Conservation (phyloP, 148 eudicot species). For the Heliosperma pusillum region DNA sequence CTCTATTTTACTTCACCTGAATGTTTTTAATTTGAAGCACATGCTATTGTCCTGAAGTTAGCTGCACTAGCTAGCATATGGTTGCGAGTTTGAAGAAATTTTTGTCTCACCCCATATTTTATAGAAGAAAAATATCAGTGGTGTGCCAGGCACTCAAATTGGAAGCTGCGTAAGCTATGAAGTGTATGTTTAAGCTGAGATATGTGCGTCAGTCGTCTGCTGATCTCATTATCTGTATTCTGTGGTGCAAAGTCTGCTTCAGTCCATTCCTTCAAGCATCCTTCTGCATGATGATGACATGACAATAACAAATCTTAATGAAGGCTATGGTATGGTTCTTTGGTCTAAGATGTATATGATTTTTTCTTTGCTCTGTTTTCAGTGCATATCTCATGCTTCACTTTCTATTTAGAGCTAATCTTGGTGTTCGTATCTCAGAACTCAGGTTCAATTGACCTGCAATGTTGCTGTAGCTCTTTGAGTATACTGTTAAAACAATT, state of each 20-base stretch:
- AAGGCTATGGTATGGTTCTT: neutral
- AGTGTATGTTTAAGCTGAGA: neutral
- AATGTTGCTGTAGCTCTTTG: neutral
- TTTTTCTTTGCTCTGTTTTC: neutral
- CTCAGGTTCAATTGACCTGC: neutral
- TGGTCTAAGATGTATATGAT: neutral
- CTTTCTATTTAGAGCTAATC: neutral
- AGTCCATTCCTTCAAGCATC: neutral
- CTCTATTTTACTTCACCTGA: neutral
- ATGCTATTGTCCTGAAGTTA: conserved; percentile 13
- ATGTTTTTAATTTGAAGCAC: conserved; percentile 4
- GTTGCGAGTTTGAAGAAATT: neutral
- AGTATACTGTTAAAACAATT: neutral
- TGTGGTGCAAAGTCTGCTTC: neutral
- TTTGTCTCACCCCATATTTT: neutral
- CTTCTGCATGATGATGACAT: conserved; percentile 14
- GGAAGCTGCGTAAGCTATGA: neutral
- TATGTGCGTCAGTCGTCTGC: neutral
- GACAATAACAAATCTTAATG: neutral
- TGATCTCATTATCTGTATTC: neutral
- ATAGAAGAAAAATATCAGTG: neutral
- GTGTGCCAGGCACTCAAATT: neutral
- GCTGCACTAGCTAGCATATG: conserved; percentile 7
- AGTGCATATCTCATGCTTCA: neutral
- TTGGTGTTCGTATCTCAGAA: neutral